Base-by-base conservation (phyloP, 2,329 filamentous ascomycete genomes). In the Aspergillus viridinutans region DNA sequence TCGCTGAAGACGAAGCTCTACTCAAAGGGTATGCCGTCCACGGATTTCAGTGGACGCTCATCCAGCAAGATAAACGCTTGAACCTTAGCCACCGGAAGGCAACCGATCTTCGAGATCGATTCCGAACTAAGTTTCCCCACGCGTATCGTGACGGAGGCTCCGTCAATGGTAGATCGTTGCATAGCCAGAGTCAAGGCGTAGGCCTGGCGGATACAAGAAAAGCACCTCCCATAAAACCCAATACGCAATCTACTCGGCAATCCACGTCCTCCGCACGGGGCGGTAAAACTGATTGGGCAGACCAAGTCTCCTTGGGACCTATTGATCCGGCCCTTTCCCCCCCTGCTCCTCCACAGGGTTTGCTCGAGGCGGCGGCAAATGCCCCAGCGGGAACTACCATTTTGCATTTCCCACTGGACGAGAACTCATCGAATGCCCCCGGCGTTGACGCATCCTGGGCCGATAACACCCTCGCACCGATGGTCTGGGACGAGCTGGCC, bases 31-130 rank as follows among this genome's bases (percentile, higher is more conserved):
- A 85, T 59, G 74, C 79, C 23, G 81, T 81, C 50, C 78, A 87
- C 60, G 83, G 83, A 3, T 80, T 83, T 51, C 76, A 81, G 45
- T 88, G 85, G 85, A 83, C 82, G 10, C 68, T 76, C 6, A 87
- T 88, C 53, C 77, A 80, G 58, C 78, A 83, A 56, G 84, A 87
- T 58, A 71, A 72, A 14, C 74, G 78, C 5, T 69, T 86, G 3
- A 76, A 78, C 12, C 76, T 87, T 48, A 66, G 69, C 9, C 74
- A 80, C 61, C 78, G 84, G 45, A 79, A 79, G 48, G 76, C 82
- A 17, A 85, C 83, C 1, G 85, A 87, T 64, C 66, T 88, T 14
- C 77, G 85, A 32, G 85, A 87, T 67, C 80, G 84, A 3, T 85
- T 87, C 61, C 77, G 85, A 17, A 85, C 82, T 7, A 78, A 79